These are phyloP conservation scores for Gossypium davidsonii DNA, from an alignment of 441 rosid genomes.

Conservation along the genomic window DNA sequence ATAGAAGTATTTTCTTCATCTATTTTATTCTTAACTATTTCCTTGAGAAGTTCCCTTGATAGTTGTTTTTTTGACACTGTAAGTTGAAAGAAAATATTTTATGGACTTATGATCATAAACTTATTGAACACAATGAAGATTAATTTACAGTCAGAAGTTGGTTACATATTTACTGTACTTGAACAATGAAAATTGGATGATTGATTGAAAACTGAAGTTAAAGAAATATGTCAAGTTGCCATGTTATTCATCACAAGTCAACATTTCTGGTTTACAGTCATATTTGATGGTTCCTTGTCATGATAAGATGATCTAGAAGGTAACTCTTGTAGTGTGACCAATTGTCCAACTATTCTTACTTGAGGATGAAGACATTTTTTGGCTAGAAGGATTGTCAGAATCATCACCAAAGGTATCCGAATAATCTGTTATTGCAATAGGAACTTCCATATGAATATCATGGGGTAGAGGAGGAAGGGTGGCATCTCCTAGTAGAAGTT, in stretches of 20 bases:
- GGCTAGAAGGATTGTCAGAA: slow-evolving; percentile 17
- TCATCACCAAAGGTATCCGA: slow-evolving; percentile 7
- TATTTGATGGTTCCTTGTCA: not conserved
- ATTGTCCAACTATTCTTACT: slow-evolving; percentile 8
- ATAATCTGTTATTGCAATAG: not conserved
- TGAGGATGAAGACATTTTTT: slow-evolving; percentile 7
- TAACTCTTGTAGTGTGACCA: slow-evolving; percentile 1
- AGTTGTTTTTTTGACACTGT: not conserved
- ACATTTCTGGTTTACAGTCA: not conserved
- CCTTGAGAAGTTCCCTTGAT: not conserved
- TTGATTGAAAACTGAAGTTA: not conserved
- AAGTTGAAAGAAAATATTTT: not conserved
- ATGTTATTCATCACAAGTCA: not conserved
- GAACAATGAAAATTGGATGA: not conserved
- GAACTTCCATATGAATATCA: slow-evolving; percentile 14
- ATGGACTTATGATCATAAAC: not conserved
- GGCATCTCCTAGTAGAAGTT: slow-evolving; percentile 9
- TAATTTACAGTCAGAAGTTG: not conserved
- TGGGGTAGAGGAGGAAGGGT: slow-evolving; percentile 10
- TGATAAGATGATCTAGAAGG: not conserved
- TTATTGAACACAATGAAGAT: not conserved
- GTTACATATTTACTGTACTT: not conserved
- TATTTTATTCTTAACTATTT: not conserved
- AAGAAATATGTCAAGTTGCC: not conserved
- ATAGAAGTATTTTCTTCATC: not conserved